phyloP scores from a whole-genome alignment of 2,329 filamentous ascomycete genomes.

The Colletotrichum costaricense region DNA sequence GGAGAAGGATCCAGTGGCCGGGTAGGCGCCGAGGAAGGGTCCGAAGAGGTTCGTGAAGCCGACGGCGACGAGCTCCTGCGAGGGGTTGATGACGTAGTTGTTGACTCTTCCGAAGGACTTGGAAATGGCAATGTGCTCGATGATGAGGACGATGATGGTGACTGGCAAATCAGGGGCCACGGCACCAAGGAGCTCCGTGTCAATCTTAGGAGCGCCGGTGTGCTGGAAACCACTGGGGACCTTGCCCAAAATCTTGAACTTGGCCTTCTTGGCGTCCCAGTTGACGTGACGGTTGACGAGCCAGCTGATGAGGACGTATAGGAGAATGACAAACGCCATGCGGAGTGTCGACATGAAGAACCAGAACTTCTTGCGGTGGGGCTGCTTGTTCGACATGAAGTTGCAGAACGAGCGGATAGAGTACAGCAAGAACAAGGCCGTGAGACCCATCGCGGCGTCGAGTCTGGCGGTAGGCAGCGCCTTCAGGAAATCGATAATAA shows the following conservation, averaged over 20 bases:
- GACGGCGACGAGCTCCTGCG: slow-evolving; percentile 83
- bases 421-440: slow-evolving; percentile 74
- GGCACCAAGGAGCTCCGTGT: slow-evolving; percentile 67
- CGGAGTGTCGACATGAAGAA: slow-evolving; percentile 85
- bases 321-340: slow-evolving; percentile 82
- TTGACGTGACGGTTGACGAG: slow-evolving; percentile 72
- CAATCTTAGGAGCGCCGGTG: slow-evolving; percentile 73
- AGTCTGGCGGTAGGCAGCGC: slow-evolving; percentile 58
- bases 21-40: slow-evolving; percentile 74
- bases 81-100: slow-evolving; percentile 83
- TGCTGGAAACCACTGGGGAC: slow-evolving; percentile 82
- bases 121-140: slow-evolving; percentile 86
- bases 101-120: slow-evolving; percentile 85
- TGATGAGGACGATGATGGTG: slow-evolving; percentile 81
- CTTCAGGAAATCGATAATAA: slow-evolving; percentile 57
- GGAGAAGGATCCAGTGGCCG: slow-evolving; percentile 60
- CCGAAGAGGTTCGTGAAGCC: slow-evolving; percentile 81
- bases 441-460: slow-evolving; percentile 79
- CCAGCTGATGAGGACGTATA: slow-evolving; percentile 83
- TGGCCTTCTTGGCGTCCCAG: slow-evolving; percentile 57
- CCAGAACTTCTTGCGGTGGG: slow-evolving; percentile 74
- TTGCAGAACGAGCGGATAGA: slow-evolving; percentile 71
- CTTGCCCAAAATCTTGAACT: slow-evolving; percentile 72
- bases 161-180: slow-evolving; percentile 77
- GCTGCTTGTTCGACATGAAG: slow-evolving; percentile 73